These are phyloP conservation scores for Zizania palustris DNA, from an alignment of 202 grass and related monocot genomes.

Conservation along the genomic window DNA sequence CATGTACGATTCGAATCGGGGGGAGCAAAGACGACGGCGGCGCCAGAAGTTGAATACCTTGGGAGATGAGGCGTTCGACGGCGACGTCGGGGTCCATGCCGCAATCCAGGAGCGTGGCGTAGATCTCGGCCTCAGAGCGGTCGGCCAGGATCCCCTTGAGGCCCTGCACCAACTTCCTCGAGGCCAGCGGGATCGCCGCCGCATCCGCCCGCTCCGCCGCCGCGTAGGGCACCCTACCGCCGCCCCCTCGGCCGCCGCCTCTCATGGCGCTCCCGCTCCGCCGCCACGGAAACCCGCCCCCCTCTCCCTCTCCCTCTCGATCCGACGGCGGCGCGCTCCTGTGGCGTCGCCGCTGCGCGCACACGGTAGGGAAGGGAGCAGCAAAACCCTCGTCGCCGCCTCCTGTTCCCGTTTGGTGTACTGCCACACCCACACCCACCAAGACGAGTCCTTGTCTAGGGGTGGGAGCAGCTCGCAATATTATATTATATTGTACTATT, in stretches of 20 bases:
- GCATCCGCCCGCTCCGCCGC: slow-evolving; percentile 34
- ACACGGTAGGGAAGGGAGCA: slow-evolving; percentile 6
- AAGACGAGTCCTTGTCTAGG: not conserved
- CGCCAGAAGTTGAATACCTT: slow-evolving; percentile 38
- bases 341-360: slow-evolving; percentile 26
- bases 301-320: slow-evolving; percentile 43
- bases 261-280: slow-evolving; percentile 50
- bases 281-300: slow-evolving; percentile 29
- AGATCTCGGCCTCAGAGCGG: slow-evolving; percentile 75
- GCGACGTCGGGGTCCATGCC: slow-evolving; percentile 84
- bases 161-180: slow-evolving; percentile 71
- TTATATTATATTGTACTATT: too few species aligned
- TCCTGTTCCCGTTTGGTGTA: slow-evolving; percentile 7
- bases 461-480: too few species aligned
- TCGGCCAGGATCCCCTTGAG: slow-evolving; percentile 75
- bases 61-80: slow-evolving; percentile 70
- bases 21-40: not conserved
- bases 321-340: slow-evolving; percentile 34
- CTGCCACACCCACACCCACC: slow-evolving; percentile 30
- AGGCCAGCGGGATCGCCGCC: slow-evolving; percentile 58
- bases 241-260: slow-evolving; percentile 56
- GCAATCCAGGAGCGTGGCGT: slow-evolving; percentile 70
- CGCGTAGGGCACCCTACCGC: slow-evolving; percentile 27
- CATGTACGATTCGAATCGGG: not conserved
- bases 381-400: slow-evolving; percentile 53